Percentiles rank a stretch among this genome's conserved stretches.
These are phyloP conservation scores for Saccharomycopsis sp. DNA, from an alignment of 805 yeast genomes.

Conservation along the genomic window DNA sequence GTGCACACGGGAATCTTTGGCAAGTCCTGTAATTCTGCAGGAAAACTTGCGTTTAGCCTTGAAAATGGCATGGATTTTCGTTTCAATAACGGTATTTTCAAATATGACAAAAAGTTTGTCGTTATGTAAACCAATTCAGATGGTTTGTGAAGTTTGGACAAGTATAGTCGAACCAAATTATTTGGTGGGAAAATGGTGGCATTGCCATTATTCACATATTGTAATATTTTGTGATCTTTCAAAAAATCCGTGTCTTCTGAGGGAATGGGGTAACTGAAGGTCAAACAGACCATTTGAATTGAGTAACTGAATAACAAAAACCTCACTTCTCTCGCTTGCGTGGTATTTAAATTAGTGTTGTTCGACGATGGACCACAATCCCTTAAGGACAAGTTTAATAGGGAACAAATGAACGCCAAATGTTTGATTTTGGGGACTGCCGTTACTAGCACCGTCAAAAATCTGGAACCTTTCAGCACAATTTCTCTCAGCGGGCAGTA, in stretches of 20 bases:
- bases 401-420: constrained; percentile 53
- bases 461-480: constrained; percentile 49
- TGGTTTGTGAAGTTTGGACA: constrained; percentile 46
- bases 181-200: constrained; percentile 27
- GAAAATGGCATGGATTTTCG: too few relatives aligned
- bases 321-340: constrained; percentile 32
- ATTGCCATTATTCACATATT: constrained; percentile 6
- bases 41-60: too few relatives aligned
- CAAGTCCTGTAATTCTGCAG: constrained; percentile 16
- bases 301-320: constrained; percentile 43
- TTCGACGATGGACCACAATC: constrained; percentile 28
- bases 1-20: constrained; percentile 32
- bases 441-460: constrained; percentile 45
- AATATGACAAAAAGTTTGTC: constrained; percentile 37
- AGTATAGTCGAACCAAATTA: constrained; percentile 42
- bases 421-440: constrained; percentile 40
- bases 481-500: constrained; percentile 38
- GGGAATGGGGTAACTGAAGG: constrained; percentile 60
- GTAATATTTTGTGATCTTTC: constrained; percentile 26
- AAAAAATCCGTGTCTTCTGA: constrained; percentile 33
- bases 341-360: constrained; percentile 18
- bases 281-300: constrained; percentile 50
- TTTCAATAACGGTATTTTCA: constrained; percentile 37
- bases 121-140: constrained; percentile 44
- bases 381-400: constrained; percentile 55